Evolutionary conservation across 768 basidiomycete species (phyloP).

Genomic region (Nevesoporus exiguus): DNA sequence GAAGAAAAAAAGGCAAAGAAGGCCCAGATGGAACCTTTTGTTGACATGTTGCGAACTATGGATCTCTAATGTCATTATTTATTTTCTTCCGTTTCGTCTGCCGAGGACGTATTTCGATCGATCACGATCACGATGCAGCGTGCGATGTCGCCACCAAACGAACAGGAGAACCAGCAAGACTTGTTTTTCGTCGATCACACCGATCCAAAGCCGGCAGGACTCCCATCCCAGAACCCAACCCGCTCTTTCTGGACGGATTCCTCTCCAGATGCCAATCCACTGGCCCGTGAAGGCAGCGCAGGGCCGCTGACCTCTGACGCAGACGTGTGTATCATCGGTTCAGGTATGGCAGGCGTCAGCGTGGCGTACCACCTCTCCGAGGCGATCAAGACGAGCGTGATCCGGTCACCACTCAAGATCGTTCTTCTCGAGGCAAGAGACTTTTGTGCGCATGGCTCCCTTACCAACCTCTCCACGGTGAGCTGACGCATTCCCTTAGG

Average conservation of each 20-base stretch:
- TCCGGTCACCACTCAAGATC: conserved; percentile 38
- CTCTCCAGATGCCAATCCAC: conserved; percentile 55
- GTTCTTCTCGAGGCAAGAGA: conserved; percentile 82
- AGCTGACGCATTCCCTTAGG: conserved; percentile 35
- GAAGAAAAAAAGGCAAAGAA: too few species aligned
- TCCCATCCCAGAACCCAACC: conserved; percentile 63
- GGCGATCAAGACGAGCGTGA: conserved; percentile 4
- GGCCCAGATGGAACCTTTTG: conserved; percentile 3
- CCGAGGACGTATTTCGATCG: neutral
- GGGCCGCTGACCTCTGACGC: conserved; percentile 56
- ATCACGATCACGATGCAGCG: neutral
- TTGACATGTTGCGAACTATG: conserved; percentile 16
- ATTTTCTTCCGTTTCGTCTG: neutral
- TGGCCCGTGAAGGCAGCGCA: conserved; percentile 62
- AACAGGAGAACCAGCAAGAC: neutral
- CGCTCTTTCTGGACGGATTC: conserved; percentile 70
- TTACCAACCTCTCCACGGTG: neutral
- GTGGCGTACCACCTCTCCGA: conserved; percentile 69
- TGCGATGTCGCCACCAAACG: conserved; percentile 5
- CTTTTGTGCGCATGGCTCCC: conserved; percentile 57
- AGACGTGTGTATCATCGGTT: conserved; percentile 77
- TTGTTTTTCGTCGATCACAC: neutral
- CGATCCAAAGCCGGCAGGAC: conserved; percentile 21
- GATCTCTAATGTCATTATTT: neutral
- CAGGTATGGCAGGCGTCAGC: conserved; percentile 75